Conservation (phyloP, 2,329 filamentous ascomycete species). For the Neonectria coccinea region DNA sequence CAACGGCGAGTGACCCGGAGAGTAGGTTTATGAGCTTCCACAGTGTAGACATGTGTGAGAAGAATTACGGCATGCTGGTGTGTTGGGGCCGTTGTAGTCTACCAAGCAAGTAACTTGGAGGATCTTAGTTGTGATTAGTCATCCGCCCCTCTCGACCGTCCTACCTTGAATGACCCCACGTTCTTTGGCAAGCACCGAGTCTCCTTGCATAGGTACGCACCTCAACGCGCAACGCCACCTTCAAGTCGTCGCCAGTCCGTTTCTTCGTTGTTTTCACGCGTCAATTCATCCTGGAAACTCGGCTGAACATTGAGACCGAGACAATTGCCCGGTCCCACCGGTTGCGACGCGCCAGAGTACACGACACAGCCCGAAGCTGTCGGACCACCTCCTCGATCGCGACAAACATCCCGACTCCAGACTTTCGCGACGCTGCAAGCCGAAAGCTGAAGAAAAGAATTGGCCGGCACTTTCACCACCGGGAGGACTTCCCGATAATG, state of each 20-base stretch:
- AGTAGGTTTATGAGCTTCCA: not conserved
- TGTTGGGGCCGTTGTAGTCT: not conserved
- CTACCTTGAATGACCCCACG: conserved; percentile 4
- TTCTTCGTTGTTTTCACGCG: conserved; percentile 1
- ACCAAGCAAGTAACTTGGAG: not conserved
- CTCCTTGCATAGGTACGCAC: not conserved
- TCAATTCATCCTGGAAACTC: not conserved
- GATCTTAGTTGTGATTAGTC: not conserved
- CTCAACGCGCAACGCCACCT: not conserved
- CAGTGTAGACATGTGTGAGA: not conserved
- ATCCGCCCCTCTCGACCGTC: not conserved
- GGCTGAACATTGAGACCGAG: not conserved
- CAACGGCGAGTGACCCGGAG: not conserved
- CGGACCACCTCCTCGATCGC: not conserved
- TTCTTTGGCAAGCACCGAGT: not conserved
- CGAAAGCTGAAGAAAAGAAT: not conserved
- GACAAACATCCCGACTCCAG: not conserved
- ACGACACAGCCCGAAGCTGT: not conserved
- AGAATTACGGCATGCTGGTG: not conserved
- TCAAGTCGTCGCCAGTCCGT: not conserved
- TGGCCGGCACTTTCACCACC: not conserved
- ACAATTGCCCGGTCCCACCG: not conserved
- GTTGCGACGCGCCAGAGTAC: conserved; percentile 1
- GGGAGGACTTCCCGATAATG: conserved; percentile 21
- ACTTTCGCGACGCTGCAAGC: not conserved